Base-by-base conservation (phyloP, 352 stramenopile species). In the Sclerospora graminicola region DNA sequence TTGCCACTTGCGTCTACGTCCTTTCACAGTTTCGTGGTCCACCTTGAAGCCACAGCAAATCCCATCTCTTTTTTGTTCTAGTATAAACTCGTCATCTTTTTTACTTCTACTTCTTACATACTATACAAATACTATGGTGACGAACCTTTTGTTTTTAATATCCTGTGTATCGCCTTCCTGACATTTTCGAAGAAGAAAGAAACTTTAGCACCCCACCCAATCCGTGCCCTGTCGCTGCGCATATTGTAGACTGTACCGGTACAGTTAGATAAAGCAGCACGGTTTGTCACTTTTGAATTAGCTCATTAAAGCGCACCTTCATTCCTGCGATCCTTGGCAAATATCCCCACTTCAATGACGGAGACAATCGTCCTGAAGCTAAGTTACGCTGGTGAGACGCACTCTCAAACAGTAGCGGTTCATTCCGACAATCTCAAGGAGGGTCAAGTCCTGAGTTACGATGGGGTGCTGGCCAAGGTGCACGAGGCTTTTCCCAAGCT, bases 301-400 rank as follows among this genome's bases (percentile, higher is more conserved):
- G 29, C 45, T 27, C 33, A 19, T n/a, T 36, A 11, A 8, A 41
- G 45, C 24, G 19, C 32, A 53, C 45, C 42, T 37, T 53, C 51
- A 54, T 29, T 51, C 34, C 16, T 47, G 15, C 19, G 10, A 28
- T 28, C 11, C 19, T n/a, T n/a, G n/a, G 19, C 34, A 9, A n/a
- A 13, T 6, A 6, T 9, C 14, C 6, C 23, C 15, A 11, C 8
- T 14, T 23, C 45, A n/a, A 56, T 63, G 48, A 13, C 48, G 18
- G 36, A 57, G 38, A 58, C 43, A 24, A 56, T 71, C 41, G 55
- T 66, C 31, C 57, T 88, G 19, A 79, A 84, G 58, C 62, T 88
- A 41, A 81, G 49, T 33, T 58, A 63, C 41, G 52, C 60, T 9
- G 68, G 54, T 9, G 67, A 82, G 42, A 81, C 63, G 20, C 70